Conservation (phyloP, 179 eudicot species). For the Silene noctiflora region DNA sequence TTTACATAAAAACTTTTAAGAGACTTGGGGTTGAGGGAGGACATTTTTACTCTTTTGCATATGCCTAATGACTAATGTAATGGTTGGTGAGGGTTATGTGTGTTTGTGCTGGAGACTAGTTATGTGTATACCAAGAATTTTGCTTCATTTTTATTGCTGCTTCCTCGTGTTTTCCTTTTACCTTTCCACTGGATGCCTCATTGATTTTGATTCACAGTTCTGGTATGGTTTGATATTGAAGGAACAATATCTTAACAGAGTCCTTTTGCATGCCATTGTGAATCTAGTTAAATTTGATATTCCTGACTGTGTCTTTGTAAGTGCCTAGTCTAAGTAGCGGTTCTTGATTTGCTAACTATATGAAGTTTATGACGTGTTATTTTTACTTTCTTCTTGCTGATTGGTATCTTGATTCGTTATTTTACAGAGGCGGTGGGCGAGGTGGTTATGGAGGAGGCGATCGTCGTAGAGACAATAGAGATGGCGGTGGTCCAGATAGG, state of each 20-base stretch:
- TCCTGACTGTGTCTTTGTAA: background rate
- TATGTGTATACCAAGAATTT: background rate
- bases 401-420: background rate
- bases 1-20: background rate
- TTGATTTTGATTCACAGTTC: background rate
- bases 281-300: background rate
- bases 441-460: conserved; percentile 71
- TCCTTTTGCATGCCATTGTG: background rate
- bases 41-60: background rate
- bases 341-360: background rate
- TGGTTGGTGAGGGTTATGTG: background rate
- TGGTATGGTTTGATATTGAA: background rate
- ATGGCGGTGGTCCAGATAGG: conserved; percentile 76
- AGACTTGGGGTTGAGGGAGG: background rate
- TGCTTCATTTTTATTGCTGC: background rate
- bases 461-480: conserved; percentile 77
- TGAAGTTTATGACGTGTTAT: background rate
- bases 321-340: background rate
- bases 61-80: background rate
- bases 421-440: conserved; percentile 66
- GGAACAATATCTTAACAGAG: background rate
- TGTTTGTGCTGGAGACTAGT: background rate
- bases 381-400: background rate
- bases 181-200: background rate
- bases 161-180: background rate